Conservation (phyloP, 345 rosid genomes). For the Clarkia xantiana region DNA sequence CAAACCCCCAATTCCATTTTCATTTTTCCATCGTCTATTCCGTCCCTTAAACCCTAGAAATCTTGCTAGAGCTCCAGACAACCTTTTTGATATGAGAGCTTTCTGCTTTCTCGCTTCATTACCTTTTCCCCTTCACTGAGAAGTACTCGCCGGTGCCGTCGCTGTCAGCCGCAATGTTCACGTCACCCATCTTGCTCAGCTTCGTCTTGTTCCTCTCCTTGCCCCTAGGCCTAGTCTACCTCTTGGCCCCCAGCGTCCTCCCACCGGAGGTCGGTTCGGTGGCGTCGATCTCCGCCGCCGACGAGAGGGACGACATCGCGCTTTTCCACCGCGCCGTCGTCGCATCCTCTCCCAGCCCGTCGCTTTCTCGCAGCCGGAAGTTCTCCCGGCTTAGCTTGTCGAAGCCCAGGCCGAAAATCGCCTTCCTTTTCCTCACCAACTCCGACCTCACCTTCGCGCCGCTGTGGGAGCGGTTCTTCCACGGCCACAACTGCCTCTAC, state of each 20-base stretch:
- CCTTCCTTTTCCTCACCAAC: constrained; percentile 86
- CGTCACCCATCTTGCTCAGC: constrained; percentile 34
- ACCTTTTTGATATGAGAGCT: no score
- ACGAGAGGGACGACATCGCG: constrained; percentile 42
- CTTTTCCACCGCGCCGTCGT: constrained; percentile 49
- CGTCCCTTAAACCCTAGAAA: no score
- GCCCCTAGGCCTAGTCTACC: constrained; percentile 27
- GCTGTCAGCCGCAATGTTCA: constrained; percentile 21
- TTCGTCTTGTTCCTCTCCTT: constrained; percentile 42
- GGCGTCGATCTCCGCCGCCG: constrained; percentile 13
- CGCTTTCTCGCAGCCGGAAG: constrained; percentile 4
- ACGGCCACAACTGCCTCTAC: constrained; percentile 32
- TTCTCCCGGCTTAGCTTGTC: constrained; percentile 22
- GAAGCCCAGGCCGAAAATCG: constrained; percentile 52
- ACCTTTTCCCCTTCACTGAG: not conserved
- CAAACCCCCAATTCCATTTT: no score
- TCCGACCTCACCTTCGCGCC: constrained; percentile 69
- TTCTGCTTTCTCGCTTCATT: not conserved
- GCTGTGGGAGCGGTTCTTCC: constrained; percentile 63
- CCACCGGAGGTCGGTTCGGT: constrained; percentile 12
- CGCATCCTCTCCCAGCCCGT: not conserved
- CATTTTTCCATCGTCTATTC: no score
- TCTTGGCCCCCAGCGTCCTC: constrained; percentile 28
- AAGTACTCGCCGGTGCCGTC: no score
- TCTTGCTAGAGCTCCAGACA: no score